These are phyloP conservation scores for Polytrichum commune DNA, from an alignment of 225 moss, liverwort and hornwort genomes.

Conservation along the genomic window DNA sequence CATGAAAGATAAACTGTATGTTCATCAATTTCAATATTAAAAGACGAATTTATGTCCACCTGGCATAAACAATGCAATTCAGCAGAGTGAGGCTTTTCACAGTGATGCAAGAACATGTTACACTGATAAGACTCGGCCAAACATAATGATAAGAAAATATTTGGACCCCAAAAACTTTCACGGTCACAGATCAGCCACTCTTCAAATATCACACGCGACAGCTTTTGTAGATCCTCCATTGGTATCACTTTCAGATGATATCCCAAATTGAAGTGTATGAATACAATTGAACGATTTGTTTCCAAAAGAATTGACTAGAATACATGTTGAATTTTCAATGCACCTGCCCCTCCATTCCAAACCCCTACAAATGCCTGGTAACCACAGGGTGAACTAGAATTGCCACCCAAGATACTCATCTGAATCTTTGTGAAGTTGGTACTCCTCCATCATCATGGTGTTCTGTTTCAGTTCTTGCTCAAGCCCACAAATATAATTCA, in stretches of 20 bases:
- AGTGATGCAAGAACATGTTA: too few relatives aligned
- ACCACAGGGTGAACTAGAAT: background rate
- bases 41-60: too few relatives aligned
- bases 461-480: constrained; percentile 82
- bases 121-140: too few relatives aligned
- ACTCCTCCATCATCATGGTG: constrained; percentile 56
- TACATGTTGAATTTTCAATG: constrained; percentile 39
- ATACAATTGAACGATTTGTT: constrained; percentile 36
- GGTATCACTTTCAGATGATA: constrained; percentile 49
- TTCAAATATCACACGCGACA: too few relatives aligned
- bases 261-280: constrained; percentile 50
- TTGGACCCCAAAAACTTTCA: too few relatives aligned
- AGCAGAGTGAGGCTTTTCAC: too few relatives aligned
- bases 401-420: constrained; percentile 86
- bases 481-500: constrained; percentile 91
- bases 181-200: too few relatives aligned
- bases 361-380: constrained; percentile 3
- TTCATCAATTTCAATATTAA: too few relatives aligned
- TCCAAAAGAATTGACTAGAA: constrained; percentile 25
- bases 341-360: constrained; percentile 17
- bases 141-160: too few relatives aligned
- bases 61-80: too few relatives aligned
- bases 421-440: constrained; percentile 51
- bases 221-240: background rate
- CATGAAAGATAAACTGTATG: too few relatives aligned